Evolutionary conservation across 164 flowering plant species (phyloP).

Genomic region (Litsea cubeba): DNA sequence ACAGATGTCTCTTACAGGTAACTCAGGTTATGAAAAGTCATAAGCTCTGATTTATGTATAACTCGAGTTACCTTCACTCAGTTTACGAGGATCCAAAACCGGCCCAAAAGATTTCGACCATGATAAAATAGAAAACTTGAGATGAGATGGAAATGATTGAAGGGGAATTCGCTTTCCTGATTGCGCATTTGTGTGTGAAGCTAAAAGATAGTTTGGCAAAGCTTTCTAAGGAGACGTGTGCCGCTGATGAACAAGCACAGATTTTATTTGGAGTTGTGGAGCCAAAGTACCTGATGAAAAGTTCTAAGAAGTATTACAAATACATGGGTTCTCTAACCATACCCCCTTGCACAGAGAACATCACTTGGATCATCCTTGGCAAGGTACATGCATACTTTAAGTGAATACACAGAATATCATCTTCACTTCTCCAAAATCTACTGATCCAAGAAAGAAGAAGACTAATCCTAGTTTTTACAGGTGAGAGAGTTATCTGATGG

Average conservation of each 20-base stretch:
- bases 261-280: slow-evolving; percentile 24
- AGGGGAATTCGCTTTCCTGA: too few relatives aligned
- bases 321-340: slow-evolving; percentile 37
- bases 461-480: slow-evolving; percentile 23
- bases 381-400: slow-evolving; percentile 9
- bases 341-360: slow-evolving; percentile 18
- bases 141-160: too few relatives aligned
- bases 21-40: too few relatives aligned
- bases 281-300: slow-evolving; percentile 19
- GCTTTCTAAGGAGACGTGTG: slow-evolving; percentile 27
- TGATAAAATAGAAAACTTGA: too few relatives aligned
- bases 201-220: slow-evolving; percentile 15
- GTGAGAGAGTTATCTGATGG: slow-evolving; percentile 46
- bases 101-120: too few relatives aligned
- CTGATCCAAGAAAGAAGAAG: too few relatives aligned
- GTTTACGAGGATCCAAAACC: too few relatives aligned
- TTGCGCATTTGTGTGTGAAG: slow-evolving; percentile 12
- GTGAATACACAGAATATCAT: too few relatives aligned
- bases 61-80: too few relatives aligned
- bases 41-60: too few relatives aligned
- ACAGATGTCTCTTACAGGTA: too few relatives aligned
- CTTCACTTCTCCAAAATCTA: too few relatives aligned
- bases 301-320: slow-evolving; percentile 25
- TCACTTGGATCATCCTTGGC: not conserved
- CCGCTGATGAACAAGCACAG: slow-evolving; percentile 19